Percentiles rank a stretch among this genome's conserved stretches.
These are phyloP conservation scores for Mortierella hygrophila DNA, from an alignment of 192 early-diverging fungal species.

Conservation along the genomic window DNA sequence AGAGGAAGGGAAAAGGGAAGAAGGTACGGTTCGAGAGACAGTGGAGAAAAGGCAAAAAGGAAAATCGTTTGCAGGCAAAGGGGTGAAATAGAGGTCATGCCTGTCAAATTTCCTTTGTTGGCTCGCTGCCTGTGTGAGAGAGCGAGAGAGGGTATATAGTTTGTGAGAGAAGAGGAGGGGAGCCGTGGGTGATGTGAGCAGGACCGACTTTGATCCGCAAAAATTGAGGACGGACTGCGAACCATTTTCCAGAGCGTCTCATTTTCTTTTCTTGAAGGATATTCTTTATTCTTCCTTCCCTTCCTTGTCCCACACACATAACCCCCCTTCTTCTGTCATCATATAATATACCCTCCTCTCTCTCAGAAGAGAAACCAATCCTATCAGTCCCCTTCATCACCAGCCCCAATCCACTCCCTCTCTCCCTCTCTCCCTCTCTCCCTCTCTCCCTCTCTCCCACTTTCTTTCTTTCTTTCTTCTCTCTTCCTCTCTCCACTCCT, in stretches of 20 bases:
- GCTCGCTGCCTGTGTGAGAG: neutral
- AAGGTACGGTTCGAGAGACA: neutral
- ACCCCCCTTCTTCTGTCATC: neutral
- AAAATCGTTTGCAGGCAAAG: neutral
- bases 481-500: neutral
- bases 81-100: neutral
- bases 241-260: no score
- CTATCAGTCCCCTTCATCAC: neutral
- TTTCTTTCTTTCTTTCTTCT: neutral
- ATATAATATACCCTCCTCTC: neutral
- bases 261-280: neutral
- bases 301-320: neutral
- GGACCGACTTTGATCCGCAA: neutral
- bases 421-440: neutral
- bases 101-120: neutral
- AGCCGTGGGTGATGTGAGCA: neutral
- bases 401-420: neutral
- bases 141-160: no score
- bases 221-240: no score
- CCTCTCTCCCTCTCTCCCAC: neutral
- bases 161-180: neutral
- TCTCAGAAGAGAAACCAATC: neutral
- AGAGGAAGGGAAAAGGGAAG: neutral
- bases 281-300: constrained; percentile 1
- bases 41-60: constrained; percentile 1